These are phyloP conservation scores for Skeletonema potamos DNA, from an alignment of 108 stramenopile species.

Conservation along the genomic window DNA sequence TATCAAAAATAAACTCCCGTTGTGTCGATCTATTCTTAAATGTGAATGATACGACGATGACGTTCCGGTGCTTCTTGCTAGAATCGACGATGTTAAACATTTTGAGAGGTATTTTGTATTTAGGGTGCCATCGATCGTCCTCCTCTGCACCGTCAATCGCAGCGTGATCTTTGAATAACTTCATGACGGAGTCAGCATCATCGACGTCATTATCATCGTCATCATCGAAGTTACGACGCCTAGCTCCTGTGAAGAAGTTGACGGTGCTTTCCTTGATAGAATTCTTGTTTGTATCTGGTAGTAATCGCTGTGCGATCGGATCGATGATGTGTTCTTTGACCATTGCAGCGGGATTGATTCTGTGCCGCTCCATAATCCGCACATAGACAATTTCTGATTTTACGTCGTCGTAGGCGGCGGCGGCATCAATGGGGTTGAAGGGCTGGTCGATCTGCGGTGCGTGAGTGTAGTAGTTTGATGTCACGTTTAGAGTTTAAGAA, in stretches of 20 bases:
- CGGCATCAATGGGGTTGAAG: not conserved
- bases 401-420: not conserved
- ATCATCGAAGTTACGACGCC: slow-evolving; percentile 8
- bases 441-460: not conserved
- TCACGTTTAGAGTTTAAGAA: too few relatives aligned
- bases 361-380: slow-evolving; percentile 1
- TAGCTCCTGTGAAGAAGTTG: slow-evolving; percentile 9
- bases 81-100: slow-evolving; percentile 29
- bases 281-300: slow-evolving; percentile 11
- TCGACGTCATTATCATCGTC: slow-evolving; percentile 17
- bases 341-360: slow-evolving; percentile 9
- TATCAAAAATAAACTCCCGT: slow-evolving; percentile 67
- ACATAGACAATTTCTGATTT: slow-evolving; percentile 3
- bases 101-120: slow-evolving; percentile 53
- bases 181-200: slow-evolving; percentile 16
- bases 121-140: slow-evolving; percentile 58
- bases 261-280: not conserved
- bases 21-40: slow-evolving; percentile 34
- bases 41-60: slow-evolving; percentile 28
- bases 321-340: not conserved
- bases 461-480: too few relatives aligned
- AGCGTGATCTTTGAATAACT: slow-evolving; percentile 9
- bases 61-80: slow-evolving; percentile 27
- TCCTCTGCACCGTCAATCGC: not conserved
- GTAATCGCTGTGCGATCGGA: slow-evolving; percentile 2